Percentiles rank a stretch among this genome's conserved stretches.
Evolutionary conservation across 257 asterid species (phyloP).

Genomic region (Plantago ovata): DNA sequence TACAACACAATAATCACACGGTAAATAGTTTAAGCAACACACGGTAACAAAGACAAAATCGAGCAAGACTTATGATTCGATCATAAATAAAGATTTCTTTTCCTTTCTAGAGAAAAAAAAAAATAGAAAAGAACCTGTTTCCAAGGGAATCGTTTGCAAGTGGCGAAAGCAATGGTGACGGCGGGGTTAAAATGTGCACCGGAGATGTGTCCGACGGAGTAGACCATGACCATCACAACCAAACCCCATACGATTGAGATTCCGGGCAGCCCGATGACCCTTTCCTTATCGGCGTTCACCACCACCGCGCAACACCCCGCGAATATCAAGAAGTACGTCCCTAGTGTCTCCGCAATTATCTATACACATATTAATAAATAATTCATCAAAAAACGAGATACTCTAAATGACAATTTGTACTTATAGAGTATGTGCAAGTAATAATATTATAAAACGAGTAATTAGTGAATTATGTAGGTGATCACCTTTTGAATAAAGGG

Average conservation of each 20-base stretch:
- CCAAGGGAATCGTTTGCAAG: conserved; percentile 78
- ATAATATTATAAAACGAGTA: background rate
- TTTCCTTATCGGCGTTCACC: conserved; percentile 58
- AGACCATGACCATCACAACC: conserved; percentile 81
- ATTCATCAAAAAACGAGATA: no score
- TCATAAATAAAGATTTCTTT: no score
- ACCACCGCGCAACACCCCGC: conserved; percentile 71
- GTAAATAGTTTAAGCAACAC: no score
- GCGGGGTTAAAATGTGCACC: conserved; percentile 97
- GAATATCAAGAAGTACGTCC: conserved; percentile 75
- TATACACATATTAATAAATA: no score
- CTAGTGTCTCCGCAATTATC: conserved; percentile 77
- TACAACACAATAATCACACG: no score
- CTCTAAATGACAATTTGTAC: conserved; percentile 1
- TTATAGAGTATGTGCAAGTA: background rate
- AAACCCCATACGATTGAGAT: conserved; percentile 77
- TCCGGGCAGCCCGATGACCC: conserved; percentile 63
- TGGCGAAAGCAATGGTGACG: conserved; percentile 77
- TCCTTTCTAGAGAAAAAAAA: background rate
- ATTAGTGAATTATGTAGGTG: no score
- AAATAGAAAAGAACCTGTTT: conserved; percentile 44
- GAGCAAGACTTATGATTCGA: background rate
- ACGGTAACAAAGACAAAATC: no score
- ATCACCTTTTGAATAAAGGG: conserved; percentile 76
- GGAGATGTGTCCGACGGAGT: conserved; percentile 82